Evolutionary conservation across 192 early-diverging fungal genomes (phyloP), one percentile per base, ranked within the genome.

Genomic region (Backusella macrospora): DNA sequence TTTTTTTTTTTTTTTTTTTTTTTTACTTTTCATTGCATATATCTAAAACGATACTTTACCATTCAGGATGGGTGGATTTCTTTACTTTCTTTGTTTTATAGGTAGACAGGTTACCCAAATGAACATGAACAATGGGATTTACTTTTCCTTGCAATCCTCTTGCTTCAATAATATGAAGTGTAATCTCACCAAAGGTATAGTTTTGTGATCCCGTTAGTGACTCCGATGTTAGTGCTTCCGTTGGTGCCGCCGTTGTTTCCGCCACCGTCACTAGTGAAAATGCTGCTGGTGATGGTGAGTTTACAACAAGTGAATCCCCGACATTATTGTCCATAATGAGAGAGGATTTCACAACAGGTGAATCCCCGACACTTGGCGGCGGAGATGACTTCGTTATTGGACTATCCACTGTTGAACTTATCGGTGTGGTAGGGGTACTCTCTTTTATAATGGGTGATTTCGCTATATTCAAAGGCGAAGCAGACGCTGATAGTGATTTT

Each of bases 91-190:
- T 80, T 7, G 75, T 73, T 9, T 80, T 80, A 13, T 69, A 62
- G 3, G 66, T 40, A 14, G 29, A 18, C 0, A 65, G 18, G 6
- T 70, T 62, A 16, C 65, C 72, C 5, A 74, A 9, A 23, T 47
- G 48, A 4, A 80, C 71, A 42, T 46, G 62, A 0, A 76, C 79
- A 47, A 52, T 62, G 18, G 79, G 75, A 67, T 68, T 76, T 39
- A 46, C 68, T 23, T 76, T 76, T 68, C 90, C 91, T 3, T 80
- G 82, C 8, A 92, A 66, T 18, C 82, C 78, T 59, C 82, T 42
- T 9, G 89, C 91, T 21, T 47, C 78, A 6, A 86, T 64, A 55
- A 92, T 77, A 62, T 73, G 43, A 3, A 92, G 48, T 16, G 29
- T 47, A 13, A 83, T 34, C 29, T 1, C 29, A 34, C 59, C 1